Evolutionary conservation across 176 grass and related monocot genomes (phyloP).

Genomic region (Oryza officinalis): DNA sequence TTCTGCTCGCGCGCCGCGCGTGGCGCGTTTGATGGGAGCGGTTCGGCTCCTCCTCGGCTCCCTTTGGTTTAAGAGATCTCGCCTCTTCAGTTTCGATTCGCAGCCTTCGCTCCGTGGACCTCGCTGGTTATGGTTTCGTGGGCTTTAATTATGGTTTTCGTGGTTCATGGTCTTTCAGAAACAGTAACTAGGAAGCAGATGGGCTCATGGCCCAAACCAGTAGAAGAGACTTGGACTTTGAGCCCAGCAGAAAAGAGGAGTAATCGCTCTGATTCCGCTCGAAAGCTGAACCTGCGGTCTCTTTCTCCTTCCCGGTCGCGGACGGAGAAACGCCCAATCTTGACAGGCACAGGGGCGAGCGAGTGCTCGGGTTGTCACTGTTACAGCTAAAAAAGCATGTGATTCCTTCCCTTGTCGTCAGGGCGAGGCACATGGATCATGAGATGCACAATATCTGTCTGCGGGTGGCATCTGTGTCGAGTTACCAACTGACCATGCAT

Average conservation of each 20-base stretch:
- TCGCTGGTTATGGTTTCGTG: not conserved
- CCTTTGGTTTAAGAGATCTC: not conserved
- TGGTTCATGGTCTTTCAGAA: not conserved
- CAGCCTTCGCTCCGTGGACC: not conserved
- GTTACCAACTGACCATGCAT: not conserved
- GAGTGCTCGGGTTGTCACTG: not conserved
- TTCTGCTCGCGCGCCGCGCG: conserved; percentile 31
- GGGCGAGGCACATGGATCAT: not conserved
- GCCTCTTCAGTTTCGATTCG: not conserved
- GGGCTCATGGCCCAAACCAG: not conserved
- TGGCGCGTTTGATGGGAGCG: conserved; percentile 24
- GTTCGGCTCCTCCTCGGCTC: conserved; percentile 32
- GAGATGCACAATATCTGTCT: not conserved
- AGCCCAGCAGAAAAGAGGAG: not conserved
- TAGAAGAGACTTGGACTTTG: no score
- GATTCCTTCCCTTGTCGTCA: conserved; percentile 9
- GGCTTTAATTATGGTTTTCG: not conserved
- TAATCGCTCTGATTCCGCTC: not conserved
- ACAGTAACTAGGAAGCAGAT: no score
- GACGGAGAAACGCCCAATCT: not conserved
- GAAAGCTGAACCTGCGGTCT: not conserved
- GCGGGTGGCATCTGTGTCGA: not conserved
- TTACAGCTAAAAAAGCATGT: not conserved
- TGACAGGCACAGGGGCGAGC: not conserved
- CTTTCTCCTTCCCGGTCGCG: not conserved